Conservation (phyloP, 441 rosid species). For the Populus hybrid region DNA sequence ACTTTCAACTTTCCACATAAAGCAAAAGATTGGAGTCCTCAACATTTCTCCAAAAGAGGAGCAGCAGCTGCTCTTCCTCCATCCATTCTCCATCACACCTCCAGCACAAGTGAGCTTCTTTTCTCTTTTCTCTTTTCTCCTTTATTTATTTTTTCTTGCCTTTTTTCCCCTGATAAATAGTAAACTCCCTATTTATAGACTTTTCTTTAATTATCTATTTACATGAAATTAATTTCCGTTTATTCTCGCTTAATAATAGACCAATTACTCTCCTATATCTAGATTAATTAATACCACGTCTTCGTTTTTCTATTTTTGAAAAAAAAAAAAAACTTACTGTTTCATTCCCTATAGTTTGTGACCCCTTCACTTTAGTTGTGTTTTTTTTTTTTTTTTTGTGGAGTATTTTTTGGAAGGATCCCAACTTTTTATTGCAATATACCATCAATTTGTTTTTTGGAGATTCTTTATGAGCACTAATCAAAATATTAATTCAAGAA, state of each 20-base stretch:
- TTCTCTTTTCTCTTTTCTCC: neutral
- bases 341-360: neutral
- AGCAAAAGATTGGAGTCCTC: slow-evolving; percentile 1
- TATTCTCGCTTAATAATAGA: neutral
- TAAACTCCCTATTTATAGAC: neutral
- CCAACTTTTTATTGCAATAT: neutral
- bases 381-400: no score
- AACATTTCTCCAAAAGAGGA: slow-evolving; percentile 4
- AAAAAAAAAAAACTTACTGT: neutral
- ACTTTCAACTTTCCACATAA: slow-evolving; percentile 17
- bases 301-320: neutral
- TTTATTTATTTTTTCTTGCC: neutral
- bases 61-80: neutral
- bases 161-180: neutral
- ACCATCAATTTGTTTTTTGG: neutral
- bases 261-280: neutral
- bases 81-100: slow-evolving; percentile 9
- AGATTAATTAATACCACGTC: neutral
- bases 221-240: neutral
- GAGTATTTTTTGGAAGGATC: neutral
- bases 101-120: slow-evolving; percentile 22
- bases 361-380: neutral
- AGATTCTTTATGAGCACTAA: neutral
- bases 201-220: neutral
- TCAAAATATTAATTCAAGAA: neutral